Evolutionary conservation across 768 basidiomycete species (phyloP), one percentile per base, ranked within the genome.

Genomic region (Lentinus tigrinus): DNA sequence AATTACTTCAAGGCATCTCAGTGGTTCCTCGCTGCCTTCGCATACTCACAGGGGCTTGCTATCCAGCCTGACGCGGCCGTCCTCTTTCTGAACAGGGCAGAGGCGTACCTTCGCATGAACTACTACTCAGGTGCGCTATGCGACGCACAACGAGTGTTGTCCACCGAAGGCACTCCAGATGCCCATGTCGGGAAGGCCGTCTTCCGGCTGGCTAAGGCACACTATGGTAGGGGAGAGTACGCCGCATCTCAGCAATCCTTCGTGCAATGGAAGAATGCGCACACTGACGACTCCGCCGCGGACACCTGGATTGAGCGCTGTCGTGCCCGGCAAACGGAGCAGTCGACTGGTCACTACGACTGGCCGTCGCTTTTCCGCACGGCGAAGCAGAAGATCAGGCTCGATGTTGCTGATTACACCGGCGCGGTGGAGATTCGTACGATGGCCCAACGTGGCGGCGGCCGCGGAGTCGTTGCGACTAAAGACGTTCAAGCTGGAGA

Each of bases 71-170:
- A 54, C 21, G 53, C 62, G 5, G n/a, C 46, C 14, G 43, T 63
- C 6, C 57, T 72, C 5, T 67, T 54, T 5, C 61, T 72, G 13
- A 74, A 74, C 49, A 67, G 73, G 1, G 53, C 72, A 2, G 64
- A 69, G 40, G 60, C 64, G 0, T 70, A 66, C 42, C 56, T 72
- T 4, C 61, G 60, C 5, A 56, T 73, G 5, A 56, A 54, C 3
- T 70, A 60, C 37, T 67, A 60, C 50, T 57, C 61, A 3, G 65
- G 67, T 11, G 70, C 72, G 9, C 27, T 63, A 8, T 38, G 47
- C 16, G 73, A 74, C 55, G 67, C 67, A 16, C 52, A 65, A 7
- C 14, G 27, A 13, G 60, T 68, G 16, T 42, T 70, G 2, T 34
- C 26, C 8, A 38, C 26, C 21, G 27, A 14, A 17, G 60, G 48